Evolutionary conservation across 441 rosid genomes (phyloP), one percentile per base, ranked within the genome.

Genomic region (Raphanus hybrid): DNA sequence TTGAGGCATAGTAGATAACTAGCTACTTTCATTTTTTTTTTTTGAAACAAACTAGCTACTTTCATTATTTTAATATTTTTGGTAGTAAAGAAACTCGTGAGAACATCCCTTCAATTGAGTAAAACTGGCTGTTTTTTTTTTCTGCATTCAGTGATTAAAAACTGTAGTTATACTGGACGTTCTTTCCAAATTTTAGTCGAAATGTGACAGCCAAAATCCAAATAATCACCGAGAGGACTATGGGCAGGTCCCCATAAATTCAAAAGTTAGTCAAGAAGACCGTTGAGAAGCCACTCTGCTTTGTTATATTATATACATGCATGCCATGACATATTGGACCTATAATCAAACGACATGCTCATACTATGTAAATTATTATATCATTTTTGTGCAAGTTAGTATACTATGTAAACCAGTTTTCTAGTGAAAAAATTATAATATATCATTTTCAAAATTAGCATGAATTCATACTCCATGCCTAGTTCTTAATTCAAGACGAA

Each of bases 171-270:
- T 14, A 67, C 43, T 54, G 60, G 58, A 55, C 58, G 48, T 64
- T 41, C 14, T 59, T 29, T 71, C 32, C 34, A 29, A 29, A 2
- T 5, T 60, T 62, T 45, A 43, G 60, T 61, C 50, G 61, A 71
- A 20, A 71, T 45, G 29, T 61, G 60, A 9, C 68, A 62, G 59
- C 62, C 55, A 77, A 71, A 75, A 70, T 58, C 54, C 45, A 59
- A 71, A 71, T 64, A 71, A 77, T 45, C 3, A 63, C 57, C 43
- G 66, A 45, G 68, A 77, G 63, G 63, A 58, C 67, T 29, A 65
- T 71, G 68, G 62, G 72, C 59, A 68, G 67, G 76, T 59, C 76
- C 75, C 16, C 3, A 10, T 37, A 43, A 14, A 64, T 65, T 68
- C 60, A 68, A 68, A 68, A 29, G 59, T 3, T 43, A 45, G 70